Evolutionary conservation across 495 filamentous ascomycete genomes (phyloP), one percentile per base, ranked within the genome.

Genomic region (Apiosordaria backusii): DNA sequence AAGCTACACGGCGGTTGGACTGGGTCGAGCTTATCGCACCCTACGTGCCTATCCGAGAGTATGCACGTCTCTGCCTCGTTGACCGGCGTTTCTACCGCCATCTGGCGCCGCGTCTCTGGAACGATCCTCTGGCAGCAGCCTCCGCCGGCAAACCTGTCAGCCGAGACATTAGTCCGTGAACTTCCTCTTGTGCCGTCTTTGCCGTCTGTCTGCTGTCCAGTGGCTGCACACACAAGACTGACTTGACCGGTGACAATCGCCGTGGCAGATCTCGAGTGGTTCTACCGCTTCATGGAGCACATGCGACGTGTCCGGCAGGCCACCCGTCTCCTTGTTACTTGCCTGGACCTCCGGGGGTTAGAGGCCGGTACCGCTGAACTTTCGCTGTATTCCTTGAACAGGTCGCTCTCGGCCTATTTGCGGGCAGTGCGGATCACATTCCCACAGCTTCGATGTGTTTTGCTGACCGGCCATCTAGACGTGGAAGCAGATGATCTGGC

Each of bases 31-130:
- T 84, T 7, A 79, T 77, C 21, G 80, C 77, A 3, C 73, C 75
- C 5, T 77, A 76, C 50, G 50, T 81, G 45, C 67, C 72, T 13
- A 62, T 72, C 24, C 50, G 64, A 23, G 68, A 77, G 52, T 81
- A 80, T 68, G 65, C 71, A 27, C 66, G 67, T 22, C 81, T 82
- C 40, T 84, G 78, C 71, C 70, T 73, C 35, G 81, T 83, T 27
- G 74, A 75, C 25, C 63, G 66, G 29, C 78, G 78, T 16, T 83
- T 81, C 69, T 75, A 79, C 69, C 6, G 54, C 60, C 71, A 76
- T 18, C 83, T 84, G 62, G 80, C 80, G 5, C 79, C 80, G 5
- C 76, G 73, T 9, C 72, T 84, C 21, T 84, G 81, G 81, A 74
- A 75, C 70, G 80, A 83, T 68, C 80, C 80, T 19, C 54, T 83